phyloP scores from a whole-genome alignment of 2,329 filamentous ascomycete species.

The Hymenoscyphus infarciens region DNA sequence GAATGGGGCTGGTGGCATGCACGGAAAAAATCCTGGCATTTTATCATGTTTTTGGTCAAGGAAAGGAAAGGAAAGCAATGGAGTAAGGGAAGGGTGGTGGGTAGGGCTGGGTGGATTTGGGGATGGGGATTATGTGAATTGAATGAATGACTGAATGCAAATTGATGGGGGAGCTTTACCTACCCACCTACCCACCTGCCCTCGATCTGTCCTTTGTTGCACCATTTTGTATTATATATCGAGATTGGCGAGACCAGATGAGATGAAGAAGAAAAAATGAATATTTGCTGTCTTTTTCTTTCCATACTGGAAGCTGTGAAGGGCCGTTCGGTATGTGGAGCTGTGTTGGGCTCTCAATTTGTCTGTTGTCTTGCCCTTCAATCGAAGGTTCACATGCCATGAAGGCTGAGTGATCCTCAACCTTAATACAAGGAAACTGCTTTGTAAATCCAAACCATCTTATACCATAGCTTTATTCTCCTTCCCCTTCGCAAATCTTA shows the following conservation, averaged over 20 bases:
- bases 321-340: not conserved
- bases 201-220: not conserved
- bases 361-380: no score
- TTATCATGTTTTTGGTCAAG: not conserved
- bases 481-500: conserved; percentile 33
- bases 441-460: not conserved
- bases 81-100: not conserved
- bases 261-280: not conserved
- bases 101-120: not conserved
- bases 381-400: no score
- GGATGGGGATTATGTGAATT: not conserved
- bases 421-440: no score
- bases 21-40: not conserved
- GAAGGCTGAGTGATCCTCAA: no score
- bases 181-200: not conserved
- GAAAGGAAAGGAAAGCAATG: not conserved
- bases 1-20: not conserved
- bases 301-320: not conserved
- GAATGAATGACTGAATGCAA: not conserved
- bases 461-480: not conserved
- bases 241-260: not conserved
- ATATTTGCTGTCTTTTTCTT: not conserved
- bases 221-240: not conserved
- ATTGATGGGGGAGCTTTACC: not conserved
- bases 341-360: no score